phyloP scores from a whole-genome alignment of 1,284 basidiomycete species.

The Amylostereum areolatum region DNA sequence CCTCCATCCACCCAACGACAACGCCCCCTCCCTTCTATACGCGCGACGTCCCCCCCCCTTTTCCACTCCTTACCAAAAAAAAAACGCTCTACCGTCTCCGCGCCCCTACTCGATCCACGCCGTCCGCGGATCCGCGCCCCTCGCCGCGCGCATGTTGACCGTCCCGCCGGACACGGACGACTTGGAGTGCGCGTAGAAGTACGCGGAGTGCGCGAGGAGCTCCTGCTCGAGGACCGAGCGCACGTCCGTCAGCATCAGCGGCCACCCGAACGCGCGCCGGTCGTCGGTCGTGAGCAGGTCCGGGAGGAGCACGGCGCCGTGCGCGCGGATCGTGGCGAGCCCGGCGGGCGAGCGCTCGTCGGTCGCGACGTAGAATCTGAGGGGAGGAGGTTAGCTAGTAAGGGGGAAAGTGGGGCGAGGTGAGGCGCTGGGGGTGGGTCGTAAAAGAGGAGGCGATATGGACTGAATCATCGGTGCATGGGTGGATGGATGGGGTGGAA shows the following conservation, averaged over 20 bases:
- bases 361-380: constrained; percentile 41
- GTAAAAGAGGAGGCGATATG: no score
- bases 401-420: background rate
- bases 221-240: constrained; percentile 39
- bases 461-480: no score
- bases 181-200: constrained; percentile 38
- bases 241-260: constrained; percentile 37
- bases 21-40: no score
- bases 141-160: constrained; percentile 33
- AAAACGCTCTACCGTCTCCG: no score
- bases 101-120: no score
- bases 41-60: no score
- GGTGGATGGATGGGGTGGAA: no score
- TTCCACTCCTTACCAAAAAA: no score
- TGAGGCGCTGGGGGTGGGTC: background rate
- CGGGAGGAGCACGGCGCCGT: constrained; percentile 33
- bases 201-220: constrained; percentile 29
- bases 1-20: no score
- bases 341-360: constrained; percentile 34
- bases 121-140: constrained; percentile 34
- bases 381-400: no score
- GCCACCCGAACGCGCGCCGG: constrained; percentile 32
- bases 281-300: constrained; percentile 38
- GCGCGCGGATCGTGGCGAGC: constrained; percentile 26
- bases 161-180: constrained; percentile 38